Percentiles rank a stretch among this genome's conserved stretches.
phyloP scores from a whole-genome alignment of 2,329 filamentous ascomycete species.

The Elsinoe fawcettii region DNA sequence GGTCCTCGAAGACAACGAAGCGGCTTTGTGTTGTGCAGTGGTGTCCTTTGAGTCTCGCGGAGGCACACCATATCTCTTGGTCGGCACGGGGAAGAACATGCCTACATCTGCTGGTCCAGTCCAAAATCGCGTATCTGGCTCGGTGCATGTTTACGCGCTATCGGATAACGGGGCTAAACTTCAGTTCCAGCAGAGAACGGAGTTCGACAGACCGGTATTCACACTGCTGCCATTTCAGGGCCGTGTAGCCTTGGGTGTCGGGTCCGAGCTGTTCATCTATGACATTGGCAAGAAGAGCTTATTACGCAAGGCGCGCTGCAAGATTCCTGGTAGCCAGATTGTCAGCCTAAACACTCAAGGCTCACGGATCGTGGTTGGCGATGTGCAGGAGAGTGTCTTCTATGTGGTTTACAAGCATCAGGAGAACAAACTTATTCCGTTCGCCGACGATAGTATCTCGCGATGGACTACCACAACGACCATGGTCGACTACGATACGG shows the following conservation, averaged over 20 bases:
- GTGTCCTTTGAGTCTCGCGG: constrained; percentile 85
- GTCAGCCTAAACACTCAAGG: constrained; percentile 84
- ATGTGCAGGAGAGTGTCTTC: constrained; percentile 84
- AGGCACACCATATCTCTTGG: constrained; percentile 81
- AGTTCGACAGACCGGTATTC: constrained; percentile 78
- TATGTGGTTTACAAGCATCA: constrained; percentile 91
- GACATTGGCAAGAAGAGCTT: constrained; percentile 90
- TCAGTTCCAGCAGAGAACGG: constrained; percentile 94
- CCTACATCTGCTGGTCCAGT: constrained; percentile 16
- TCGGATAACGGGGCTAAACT: constrained; percentile 78
- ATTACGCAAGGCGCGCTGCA: constrained; percentile 64
- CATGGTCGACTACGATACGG: constrained; percentile 97
- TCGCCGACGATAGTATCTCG: constrained; percentile 80
- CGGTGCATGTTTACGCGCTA: constrained; percentile 87
- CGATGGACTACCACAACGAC: constrained; percentile 85
- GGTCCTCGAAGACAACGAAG: constrained; percentile 82
- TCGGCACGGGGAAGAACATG: constrained; percentile 91
- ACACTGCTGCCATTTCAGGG: constrained; percentile 94
- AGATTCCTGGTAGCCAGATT: constrained; percentile 53
- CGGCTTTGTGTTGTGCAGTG: constrained; percentile 75
- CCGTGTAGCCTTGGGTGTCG: constrained; percentile 75
- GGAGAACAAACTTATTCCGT: constrained; percentile 86
- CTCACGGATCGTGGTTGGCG: constrained; percentile 81
- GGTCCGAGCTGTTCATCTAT: constrained; percentile 74
- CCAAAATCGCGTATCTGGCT: constrained; percentile 46